phyloP scores from a whole-genome alignment of 1,139 yeast genomes.

The Hansenula lynferdii region DNA sequence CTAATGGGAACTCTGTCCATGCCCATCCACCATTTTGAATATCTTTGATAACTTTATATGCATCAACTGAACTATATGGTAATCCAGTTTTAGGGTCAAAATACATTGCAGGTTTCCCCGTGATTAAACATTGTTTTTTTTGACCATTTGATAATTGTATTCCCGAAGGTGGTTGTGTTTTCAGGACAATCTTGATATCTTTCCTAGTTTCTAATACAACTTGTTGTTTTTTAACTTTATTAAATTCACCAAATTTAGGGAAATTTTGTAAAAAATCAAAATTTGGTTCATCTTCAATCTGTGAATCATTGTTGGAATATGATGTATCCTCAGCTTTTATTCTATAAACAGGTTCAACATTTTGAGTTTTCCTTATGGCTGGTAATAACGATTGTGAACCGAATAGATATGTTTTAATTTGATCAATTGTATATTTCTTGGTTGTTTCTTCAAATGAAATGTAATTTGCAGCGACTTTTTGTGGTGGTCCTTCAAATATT shows the following conservation, averaged over 20 bases:
- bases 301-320: background rate
- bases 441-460: constrained; percentile 46
- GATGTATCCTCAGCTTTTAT: constrained; percentile 31
- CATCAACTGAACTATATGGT: constrained; percentile 80
- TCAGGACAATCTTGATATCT: constrained; percentile 43
- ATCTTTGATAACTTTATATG: constrained; percentile 64
- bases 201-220: constrained; percentile 34
- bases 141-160: constrained; percentile 67
- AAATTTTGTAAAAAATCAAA: constrained; percentile 50
- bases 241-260: constrained; percentile 63
- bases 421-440: constrained; percentile 27
- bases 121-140: constrained; percentile 63
- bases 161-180: constrained; percentile 71
- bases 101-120: constrained; percentile 77
- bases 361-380: constrained; percentile 47
- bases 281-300: constrained; percentile 18
- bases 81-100: constrained; percentile 85
- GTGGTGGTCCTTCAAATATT: constrained; percentile 60
- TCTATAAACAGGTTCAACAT: constrained; percentile 48
- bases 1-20: constrained; percentile 67
- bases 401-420: constrained; percentile 45
- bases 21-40: constrained; percentile 61
- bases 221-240: constrained; percentile 39
- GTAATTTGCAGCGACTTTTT: constrained; percentile 47
- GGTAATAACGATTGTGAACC: constrained; percentile 57